Evolutionary conservation across 2,329 filamentous ascomycete genomes (phyloP), one percentile per base, ranked within the genome.

Genomic region (Penicillium italicum): DNA sequence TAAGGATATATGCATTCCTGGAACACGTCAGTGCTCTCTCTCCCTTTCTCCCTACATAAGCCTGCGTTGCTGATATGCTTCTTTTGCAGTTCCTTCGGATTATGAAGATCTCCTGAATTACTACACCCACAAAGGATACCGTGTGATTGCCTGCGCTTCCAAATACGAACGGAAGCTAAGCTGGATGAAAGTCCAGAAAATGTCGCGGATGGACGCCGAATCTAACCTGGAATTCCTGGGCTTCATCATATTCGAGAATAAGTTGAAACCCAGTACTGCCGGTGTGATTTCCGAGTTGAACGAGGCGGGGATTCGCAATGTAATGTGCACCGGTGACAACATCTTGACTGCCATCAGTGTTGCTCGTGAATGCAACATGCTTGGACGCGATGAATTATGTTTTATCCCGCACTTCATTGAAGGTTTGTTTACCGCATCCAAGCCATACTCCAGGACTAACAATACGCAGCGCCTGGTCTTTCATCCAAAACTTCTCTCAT

Each of bases 211-310:
- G 37, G 89, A 97, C 50, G 92, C 89, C 9, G 94, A 99, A 73
- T 88, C 84, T 3, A 81, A 86, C 31, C 82, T 99, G 11, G 85
- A 93, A 43, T 97, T 99, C 68, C 82, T 92, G 34, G 94, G 94
- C 5, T 99, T 99, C 75, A 97, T 99, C 69, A 88, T 99, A 51
- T 99, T 99, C 66, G 94, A 99, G 76, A 99, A 99, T 77, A 99
- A 99, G 75, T 78, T 99, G 58, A 99, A 99, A 73, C 87, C 90
- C 1, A 91, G 85, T 20, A 97, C 93, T 0, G 82, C 89, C 1
- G 82, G 82, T 1, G 89, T 97, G 33, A 84, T 99, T 26, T 82
- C 88, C 53, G 92, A 97, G 74, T 81, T 99, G 3, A 82, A 85
- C 31, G 80, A 87, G 50, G 93, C 95, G 8, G 89, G 89, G 53